Base-by-base conservation (phyloP, 148 eudicot genomes). In the Rhododendron simsii region DNA sequence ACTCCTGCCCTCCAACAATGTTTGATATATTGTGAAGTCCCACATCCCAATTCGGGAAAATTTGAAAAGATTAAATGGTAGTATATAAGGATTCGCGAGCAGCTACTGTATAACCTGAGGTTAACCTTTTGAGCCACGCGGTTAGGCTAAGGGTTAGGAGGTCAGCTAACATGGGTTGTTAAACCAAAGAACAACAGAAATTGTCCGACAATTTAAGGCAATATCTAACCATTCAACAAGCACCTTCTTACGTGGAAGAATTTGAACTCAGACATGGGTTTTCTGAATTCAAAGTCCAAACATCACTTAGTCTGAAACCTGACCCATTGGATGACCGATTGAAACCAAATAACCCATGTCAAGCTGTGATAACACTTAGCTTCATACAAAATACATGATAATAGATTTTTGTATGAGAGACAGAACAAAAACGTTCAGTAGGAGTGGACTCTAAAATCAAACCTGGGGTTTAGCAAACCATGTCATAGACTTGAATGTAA, bases 391-490 rank as follows among this genome's bases (percentile, higher is more conserved):
- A 18, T 18, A 80, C 73, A 81, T 23, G 78, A 30, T 15, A 82
- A 28, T 16, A 28, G 33, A 26, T 69, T 33, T 67, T 69, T 2
- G 57, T 30, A 21, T 11, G 37, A 30, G 20, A 5, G 13, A 69
- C 37, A 69, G 20, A 33, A 14, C 41, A 14, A 33, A 30, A 71
- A 67, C 30, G 16, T 30, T 30, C 5, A 41, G 1, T 48, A 51
- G 13, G 23, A 73, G 35, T 48, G 30, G 41, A 41, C 44, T 7
- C 78, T 39, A 26, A 71, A 85, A 81, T 50, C 90, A 73, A 87
- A 95, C 99, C 99, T 96, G 93, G 79, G 99, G 99, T 91, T 95
- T 97, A 81, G 98, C 99, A 90, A 97, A 97, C 99, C 99, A 97
- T 84, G 91, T 94, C 98, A 95, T 97, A 84, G 99, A 94, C 91